A percentile compares a stretch with the other conserved stretches of the same genome.
Evolutionary conservation across 2,329 filamentous ascomycete species (phyloP).

Genomic region (Pseudogymnoascus sp.): DNA sequence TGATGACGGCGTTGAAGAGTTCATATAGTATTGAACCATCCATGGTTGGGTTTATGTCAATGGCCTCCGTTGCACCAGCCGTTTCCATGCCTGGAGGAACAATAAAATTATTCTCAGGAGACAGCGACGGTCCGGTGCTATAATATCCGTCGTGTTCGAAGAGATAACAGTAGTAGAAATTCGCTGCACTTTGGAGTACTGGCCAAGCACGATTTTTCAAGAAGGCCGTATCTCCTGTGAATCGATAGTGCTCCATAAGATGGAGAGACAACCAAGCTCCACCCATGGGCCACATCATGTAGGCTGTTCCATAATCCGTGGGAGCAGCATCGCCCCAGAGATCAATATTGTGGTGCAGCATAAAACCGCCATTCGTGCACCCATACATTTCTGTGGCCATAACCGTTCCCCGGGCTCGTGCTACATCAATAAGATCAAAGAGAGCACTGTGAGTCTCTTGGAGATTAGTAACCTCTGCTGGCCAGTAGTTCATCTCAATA

Average conservation of each 20-base stretch:
- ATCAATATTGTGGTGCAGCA: constrained; percentile 21
- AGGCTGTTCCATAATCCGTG: constrained; percentile 25
- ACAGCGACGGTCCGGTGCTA: constrained; percentile 28
- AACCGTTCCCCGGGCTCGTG: too few species aligned
- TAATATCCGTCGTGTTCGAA: constrained; percentile 26
- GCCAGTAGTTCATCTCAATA: constrained; percentile 33
- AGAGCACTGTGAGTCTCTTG: background rate
- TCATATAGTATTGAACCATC: constrained; percentile 32
- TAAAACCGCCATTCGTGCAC: constrained; percentile 12
- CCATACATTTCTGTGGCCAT: background rate
- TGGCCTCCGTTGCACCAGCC: constrained; percentile 9
- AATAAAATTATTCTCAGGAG: constrained; percentile 27
- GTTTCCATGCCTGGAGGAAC: constrained; percentile 11
- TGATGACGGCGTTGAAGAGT: constrained; percentile 23
- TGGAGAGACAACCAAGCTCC: constrained; percentile 19
- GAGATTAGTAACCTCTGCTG: constrained; percentile 17
- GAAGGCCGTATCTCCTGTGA: constrained; percentile 16
- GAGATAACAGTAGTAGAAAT: constrained; percentile 33
- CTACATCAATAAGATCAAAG: background rate
- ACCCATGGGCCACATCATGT: constrained; percentile 19
- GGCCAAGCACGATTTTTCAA: constrained; percentile 20
- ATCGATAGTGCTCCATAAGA: constrained; percentile 19
- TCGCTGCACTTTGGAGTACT: constrained; percentile 27
- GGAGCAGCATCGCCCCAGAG: constrained; percentile 26
- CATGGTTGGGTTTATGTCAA: constrained; percentile 29